phyloP scores from a whole-genome alignment of 2,329 filamentous ascomycete genomes.

The Diaporthe velutina region DNA sequence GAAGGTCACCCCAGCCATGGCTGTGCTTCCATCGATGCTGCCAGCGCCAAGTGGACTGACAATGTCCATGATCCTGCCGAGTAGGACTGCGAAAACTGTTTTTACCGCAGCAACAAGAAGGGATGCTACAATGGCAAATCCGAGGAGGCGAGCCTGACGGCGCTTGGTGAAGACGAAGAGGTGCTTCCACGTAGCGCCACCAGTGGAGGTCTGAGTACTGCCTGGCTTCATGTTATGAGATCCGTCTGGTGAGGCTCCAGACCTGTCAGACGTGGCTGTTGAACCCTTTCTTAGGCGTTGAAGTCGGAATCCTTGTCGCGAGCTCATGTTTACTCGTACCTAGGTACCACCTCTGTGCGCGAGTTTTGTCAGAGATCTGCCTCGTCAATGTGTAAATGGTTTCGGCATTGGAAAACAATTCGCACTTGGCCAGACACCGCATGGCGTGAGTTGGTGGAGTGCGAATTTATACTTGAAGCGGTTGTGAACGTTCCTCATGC shows the following conservation, averaged over 20 bases:
- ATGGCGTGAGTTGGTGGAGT: neutral
- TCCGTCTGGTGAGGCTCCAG: neutral
- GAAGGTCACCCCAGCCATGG: conserved; percentile 68
- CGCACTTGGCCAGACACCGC: neutral
- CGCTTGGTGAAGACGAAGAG: conserved; percentile 82
- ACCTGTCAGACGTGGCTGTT: neutral
- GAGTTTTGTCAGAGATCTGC: neutral
- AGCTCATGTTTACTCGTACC: neutral
- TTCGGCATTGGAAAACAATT: neutral
- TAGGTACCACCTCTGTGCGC: neutral
- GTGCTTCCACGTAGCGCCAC: conserved; percentile 47
- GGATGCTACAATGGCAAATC: conserved; percentile 68
- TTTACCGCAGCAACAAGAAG: conserved; percentile 71
- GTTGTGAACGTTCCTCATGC: neutral
- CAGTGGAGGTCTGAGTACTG: neutral
- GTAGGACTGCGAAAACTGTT: conserved; percentile 76
- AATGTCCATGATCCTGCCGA: conserved; percentile 80
- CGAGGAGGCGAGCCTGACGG: conserved; percentile 68
- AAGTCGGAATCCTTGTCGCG: neutral
- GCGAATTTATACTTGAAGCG: neutral
- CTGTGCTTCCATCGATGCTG: conserved; percentile 58
- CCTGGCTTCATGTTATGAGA: neutral
- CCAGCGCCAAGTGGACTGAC: conserved; percentile 76
- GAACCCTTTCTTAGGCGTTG: neutral
- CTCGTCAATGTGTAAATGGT: neutral